These are phyloP conservation scores for Vitis labrusca DNA, from an alignment of 164 flowering plant species.

Conservation along the genomic window DNA sequence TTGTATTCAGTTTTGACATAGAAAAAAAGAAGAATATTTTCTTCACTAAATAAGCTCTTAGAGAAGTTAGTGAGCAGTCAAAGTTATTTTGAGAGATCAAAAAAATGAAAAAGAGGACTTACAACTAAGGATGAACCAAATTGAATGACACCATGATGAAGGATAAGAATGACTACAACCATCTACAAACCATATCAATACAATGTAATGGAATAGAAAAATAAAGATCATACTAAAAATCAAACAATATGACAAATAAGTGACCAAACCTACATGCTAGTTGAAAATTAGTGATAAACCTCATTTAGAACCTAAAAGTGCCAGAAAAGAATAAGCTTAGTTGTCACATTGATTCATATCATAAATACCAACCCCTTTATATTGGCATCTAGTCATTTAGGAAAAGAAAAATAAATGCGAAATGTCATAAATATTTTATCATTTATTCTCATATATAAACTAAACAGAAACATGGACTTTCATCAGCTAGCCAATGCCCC, in stretches of 20 bases:
- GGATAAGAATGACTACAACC: conserved; percentile 74
- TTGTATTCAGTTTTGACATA: too few relatives aligned
- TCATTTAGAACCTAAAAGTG: conserved; percentile 47
- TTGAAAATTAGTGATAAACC: conserved; percentile 55
- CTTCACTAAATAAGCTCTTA: too few relatives aligned
- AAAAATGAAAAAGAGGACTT: conserved; percentile 21
- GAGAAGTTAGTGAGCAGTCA: too few relatives aligned
- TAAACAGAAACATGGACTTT: too few relatives aligned
- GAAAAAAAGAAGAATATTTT: too few relatives aligned
- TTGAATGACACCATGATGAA: conserved; percentile 87
- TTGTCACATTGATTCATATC: too few relatives aligned
- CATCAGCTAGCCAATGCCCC: too few relatives aligned
- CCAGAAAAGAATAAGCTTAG: not conserved
- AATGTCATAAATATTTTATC: not conserved
- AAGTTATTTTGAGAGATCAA: not conserved
- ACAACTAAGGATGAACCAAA: conserved; percentile 68
- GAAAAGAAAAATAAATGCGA: too few relatives aligned
- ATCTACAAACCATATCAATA: conserved; percentile 54
- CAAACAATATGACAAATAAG: not conserved
- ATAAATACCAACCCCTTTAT: too few relatives aligned
- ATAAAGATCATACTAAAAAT: not conserved
- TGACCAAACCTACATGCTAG: conserved; percentile 73
- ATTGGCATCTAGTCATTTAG: too few relatives aligned
- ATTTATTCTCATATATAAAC: not conserved
- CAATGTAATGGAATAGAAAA: conserved; percentile 1